A percentile compares a stretch with the other conserved stretches of the same genome.
Evolutionary conservation across 148 eudicot species (phyloP).

Genomic region (Tetragonia tetragonoides): DNA sequence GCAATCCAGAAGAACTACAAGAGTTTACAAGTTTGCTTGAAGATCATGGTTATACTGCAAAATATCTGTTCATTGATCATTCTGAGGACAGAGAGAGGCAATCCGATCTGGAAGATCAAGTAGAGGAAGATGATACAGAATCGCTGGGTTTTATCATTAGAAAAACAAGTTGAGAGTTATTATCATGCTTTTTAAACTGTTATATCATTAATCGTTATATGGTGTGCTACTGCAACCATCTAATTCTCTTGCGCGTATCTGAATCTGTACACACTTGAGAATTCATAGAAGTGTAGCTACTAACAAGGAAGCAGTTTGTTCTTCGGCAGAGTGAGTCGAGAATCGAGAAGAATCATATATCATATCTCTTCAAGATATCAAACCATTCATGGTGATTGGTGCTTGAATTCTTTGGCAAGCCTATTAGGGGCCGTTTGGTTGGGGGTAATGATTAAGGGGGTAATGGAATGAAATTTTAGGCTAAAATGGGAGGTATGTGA

Average conservation of each 20-base stretch:
- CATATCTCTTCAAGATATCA: no score
- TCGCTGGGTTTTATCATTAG: not conserved
- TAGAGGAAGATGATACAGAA: not conserved
- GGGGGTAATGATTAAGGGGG: no score
- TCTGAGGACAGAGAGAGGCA: not conserved
- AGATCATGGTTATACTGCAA: slow-evolving; percentile 3
- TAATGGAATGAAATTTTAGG: no score
- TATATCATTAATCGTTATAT: not conserved
- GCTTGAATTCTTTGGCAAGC: no score
- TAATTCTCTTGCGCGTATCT: not conserved
- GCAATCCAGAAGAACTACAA: slow-evolving; percentile 14
- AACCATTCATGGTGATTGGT: no score
- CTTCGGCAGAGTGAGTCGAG: not conserved
- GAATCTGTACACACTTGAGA: not conserved
- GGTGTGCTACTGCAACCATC: not conserved
- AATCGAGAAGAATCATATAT: no score
- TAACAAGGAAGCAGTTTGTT: no score
- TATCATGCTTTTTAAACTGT: not conserved
- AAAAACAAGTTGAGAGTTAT: not conserved
- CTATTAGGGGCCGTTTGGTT: no score
- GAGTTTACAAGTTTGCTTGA: slow-evolving; percentile 19
- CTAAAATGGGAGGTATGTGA: no score
- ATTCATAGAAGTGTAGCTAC: not conserved
- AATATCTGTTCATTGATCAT: slow-evolving; percentile 1
- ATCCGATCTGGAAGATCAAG: not conserved